Base-by-base conservation (phyloP, 805 yeast species). In the Lipomyces orientalis region DNA sequence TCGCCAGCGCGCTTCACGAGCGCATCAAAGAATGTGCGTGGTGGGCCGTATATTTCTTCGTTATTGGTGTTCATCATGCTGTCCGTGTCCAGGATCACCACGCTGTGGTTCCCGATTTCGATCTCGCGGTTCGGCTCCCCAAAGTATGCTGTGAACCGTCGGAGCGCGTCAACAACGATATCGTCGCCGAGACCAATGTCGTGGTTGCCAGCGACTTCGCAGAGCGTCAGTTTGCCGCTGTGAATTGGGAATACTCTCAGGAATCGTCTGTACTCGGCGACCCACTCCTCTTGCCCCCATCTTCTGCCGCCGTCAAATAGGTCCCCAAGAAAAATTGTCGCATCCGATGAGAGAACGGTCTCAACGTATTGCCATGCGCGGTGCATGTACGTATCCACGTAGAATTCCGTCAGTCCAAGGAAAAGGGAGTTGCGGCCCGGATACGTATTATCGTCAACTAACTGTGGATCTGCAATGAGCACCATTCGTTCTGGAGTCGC, bases 231-330 rank as follows among this genome's bases (percentile, higher is more conserved):
- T 72, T 1, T 83, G 81, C 55, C 76, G 16, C 19, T n/a, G n/a
- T 37, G 19, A 83, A 79, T 64, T 82, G 82, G 88, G 77, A 90
- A 94, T 3, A 95, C 85, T 1, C 76, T 70, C 70, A 86, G 83
- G 77, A 90, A 95, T 62, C 99, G 80, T 25, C 77, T 74, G 73
- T 84, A 88, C 77, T 95, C 98, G 14, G 82, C 79, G 64, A 85
- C n/a, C 96, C 97, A 92, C 9, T 71, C 75, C 43, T 83, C 83
- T 69, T 86, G 87, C 52, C 85, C 86, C 94, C 97, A 93, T 64
- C 88, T 89, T 66, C 99, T 83, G 0, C 98, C 98, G 12, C 98
- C 98, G 79, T 95, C 99, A 76, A 94, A 90, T 73, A 94, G 78
- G 76, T 95, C 99, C 1, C 99, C 99, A 34, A 95, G 79, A 76